Base-by-base conservation (phyloP, 495 filamentous ascomycete genomes). In the Hypoxylon trugodes region DNA sequence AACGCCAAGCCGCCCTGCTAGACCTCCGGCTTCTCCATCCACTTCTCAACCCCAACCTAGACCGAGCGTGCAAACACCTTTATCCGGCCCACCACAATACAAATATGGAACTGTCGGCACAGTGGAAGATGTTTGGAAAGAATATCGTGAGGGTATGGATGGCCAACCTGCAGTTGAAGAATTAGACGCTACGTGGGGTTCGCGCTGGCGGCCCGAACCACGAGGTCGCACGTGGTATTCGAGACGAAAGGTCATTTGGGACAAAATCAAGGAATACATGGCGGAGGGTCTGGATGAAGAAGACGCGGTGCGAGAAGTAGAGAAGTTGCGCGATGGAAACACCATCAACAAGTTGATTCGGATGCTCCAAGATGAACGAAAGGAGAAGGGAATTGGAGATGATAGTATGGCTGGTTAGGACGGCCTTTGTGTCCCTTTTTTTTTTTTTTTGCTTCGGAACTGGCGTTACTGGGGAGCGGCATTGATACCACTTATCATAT, bases 221-320 rank as follows among this genome's bases (percentile, higher is more conserved):
- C 69, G 69, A 7, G 69, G 72, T 40, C 69, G 72, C 40, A 74
- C 72, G 16, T 74, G 72, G 72, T 74, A 74, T 40, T 72, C 69
- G 8, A 68, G 72, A 21, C 60, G 72, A 35, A 74, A 74, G 56
- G 70, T 74, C 36, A 72, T 74, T 18, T 74, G 72, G 72, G 72
- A 74, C 16, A 74, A 74, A 49, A 68, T 74, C 7, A 72, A 68
- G 33, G 72, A 74, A 24, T 66, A 57, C 16, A 72, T 72, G 47
- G 42, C 46, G 9, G 72, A 74, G 46, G 72, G 72, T 7, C 53
- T 74, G 47, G 70, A 65, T 13, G 72, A 74, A 52, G 64, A 72
- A 4, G 65, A 65, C 2, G 67, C 72, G 12, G 69, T 74, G 18
- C 59, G 33, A 32, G 72, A 74, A 35, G 69, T 74, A 2, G 72